Conservation (phyloP, 305 asterid genomes). For the Solanum chacoense region DNA sequence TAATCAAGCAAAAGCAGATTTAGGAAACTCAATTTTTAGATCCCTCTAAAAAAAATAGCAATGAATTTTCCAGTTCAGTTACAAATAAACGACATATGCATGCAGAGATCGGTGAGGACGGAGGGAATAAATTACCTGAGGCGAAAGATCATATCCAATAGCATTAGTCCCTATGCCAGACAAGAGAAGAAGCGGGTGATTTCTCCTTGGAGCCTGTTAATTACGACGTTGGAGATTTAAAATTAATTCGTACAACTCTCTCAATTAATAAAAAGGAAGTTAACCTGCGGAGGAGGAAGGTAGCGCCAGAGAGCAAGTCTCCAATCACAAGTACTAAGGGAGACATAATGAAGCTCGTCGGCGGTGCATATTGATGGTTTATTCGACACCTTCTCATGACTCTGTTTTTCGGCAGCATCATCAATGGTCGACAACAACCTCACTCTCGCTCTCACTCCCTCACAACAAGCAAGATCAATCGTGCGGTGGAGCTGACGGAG, state of each 20-base stretch:
- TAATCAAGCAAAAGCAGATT: neutral
- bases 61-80: neutral
- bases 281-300: slow-evolving; percentile 16
- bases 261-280: neutral
- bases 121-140: slow-evolving; percentile 14
- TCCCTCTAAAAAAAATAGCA: neutral
- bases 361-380: slow-evolving; percentile 26
- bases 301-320: slow-evolving; percentile 33
- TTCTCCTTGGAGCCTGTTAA: slow-evolving; percentile 14
- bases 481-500: slow-evolving; percentile 28
- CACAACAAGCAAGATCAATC: neutral
- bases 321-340: slow-evolving; percentile 15
- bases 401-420: neutral
- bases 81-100: neutral
- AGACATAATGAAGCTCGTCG: slow-evolving; percentile 31
- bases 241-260: neutral
- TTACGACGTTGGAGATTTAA: neutral
- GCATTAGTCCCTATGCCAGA: slow-evolving; percentile 37
- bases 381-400: neutral
- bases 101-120: neutral
- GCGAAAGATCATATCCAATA: slow-evolving; percentile 31
- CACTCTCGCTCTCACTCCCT: neutral
- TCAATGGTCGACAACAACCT: slow-evolving; percentile 26
- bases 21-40: neutral
- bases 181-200: slow-evolving; percentile 23